These are phyloP conservation scores for Cryphonectria parasitica DNA, from an alignment of 2,329 filamentous ascomycete genomes.

Conservation along the genomic window DNA sequence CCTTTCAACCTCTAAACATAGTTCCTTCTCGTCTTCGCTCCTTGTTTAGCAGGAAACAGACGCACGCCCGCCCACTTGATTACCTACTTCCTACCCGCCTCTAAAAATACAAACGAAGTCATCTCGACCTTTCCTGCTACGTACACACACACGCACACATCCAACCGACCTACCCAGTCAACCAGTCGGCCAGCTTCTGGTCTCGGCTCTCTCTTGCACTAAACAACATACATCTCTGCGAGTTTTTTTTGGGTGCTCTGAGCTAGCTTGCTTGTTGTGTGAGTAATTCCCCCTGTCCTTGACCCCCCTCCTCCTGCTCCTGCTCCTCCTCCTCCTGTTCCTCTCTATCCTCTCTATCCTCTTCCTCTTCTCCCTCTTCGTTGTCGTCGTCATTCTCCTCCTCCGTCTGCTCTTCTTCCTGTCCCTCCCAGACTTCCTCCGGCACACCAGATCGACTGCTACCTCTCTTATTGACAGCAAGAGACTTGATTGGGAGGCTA, in stretches of 20 bases:
- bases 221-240: not conserved
- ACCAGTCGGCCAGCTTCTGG: not conserved
- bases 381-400: not conserved
- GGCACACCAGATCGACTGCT: not conserved
- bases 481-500: not conserved
- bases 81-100: not conserved
- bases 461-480: not conserved
- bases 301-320: not conserved
- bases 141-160: not conserved
- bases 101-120: constrained; percentile 6
- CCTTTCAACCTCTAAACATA: constrained; percentile 10
- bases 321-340: not conserved
- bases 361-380: not conserved
- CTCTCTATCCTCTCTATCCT: not conserved
- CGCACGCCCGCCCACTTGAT: not conserved
- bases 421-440: not conserved
- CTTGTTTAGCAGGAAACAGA: not conserved
- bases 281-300: not conserved
- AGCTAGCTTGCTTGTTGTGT: not conserved
- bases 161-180: not conserved
- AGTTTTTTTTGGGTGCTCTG: not conserved
- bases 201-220: not conserved
- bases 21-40: constrained; percentile 1
- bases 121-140: not conserved
- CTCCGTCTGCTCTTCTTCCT: not conserved